Base-by-base conservation (phyloP, 2,329 filamentous ascomycete species). In the Trichoderma aggressivum region DNA sequence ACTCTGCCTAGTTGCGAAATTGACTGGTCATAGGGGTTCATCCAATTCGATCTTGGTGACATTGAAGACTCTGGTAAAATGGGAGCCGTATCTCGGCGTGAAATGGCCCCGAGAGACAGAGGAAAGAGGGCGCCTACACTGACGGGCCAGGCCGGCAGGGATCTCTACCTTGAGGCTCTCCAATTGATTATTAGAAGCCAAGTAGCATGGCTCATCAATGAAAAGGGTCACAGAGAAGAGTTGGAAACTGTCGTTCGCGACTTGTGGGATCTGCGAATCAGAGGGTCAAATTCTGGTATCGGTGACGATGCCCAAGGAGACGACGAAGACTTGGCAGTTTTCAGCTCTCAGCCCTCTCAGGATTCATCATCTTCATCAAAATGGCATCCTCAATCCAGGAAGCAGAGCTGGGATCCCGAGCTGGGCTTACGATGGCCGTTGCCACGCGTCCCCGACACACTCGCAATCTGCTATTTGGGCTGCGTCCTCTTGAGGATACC, bases 111-210 rank as follows among this genome's bases (percentile, higher is more conserved):
- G 28, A 84, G 84, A 66, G 84, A 88, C 76, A 88, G 84, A 61
- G 82, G 86, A 60, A 84, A 84, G 61, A 83, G 84, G 71, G 69
- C 68, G 30, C 62, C 68, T n/a, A 86, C 90, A 77, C 84, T 92
- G 63, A 80, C 80, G 7, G 94, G 94, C 55, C 84, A 88, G 60
- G 86, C 89, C 67, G 95, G 92, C 16, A 89, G 90, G 74, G 89
- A 92, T 73, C 87, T 98, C 28, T 98, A 93, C 79, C 84, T 98
- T 43, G 92, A 97, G 78, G 91, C 89, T 74, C 88, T 97, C 72
- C 95, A 98, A 80, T 84, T 97, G 36, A 87, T 98, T 61, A 83
- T 99, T 32, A 90, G 94, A 79, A 93, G 92, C 77, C 95, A 98
- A 82, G 83, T 93, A 18, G 82, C 88, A 77, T 94, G 91, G 85